Evolutionary conservation across 2,329 filamentous ascomycete species (phyloP).

Genomic region (Diaporthe citriasiana): DNA sequence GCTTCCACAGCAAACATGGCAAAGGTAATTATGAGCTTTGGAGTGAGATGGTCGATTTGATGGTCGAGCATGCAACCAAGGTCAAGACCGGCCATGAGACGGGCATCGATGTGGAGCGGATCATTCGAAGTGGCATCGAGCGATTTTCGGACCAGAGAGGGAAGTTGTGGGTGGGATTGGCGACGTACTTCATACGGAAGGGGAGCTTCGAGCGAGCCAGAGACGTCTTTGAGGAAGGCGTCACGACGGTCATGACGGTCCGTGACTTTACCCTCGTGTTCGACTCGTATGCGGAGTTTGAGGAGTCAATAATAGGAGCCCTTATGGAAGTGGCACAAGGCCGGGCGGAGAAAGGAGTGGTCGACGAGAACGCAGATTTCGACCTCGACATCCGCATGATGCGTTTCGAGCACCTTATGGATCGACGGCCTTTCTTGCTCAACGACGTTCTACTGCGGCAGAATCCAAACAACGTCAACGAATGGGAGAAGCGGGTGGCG

Average conservation of each 20-base stretch:
- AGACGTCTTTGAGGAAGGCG: constrained; percentile 95
- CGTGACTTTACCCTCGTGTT: constrained; percentile 97
- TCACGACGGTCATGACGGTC: constrained; percentile 98
- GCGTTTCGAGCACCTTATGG: constrained; percentile 98
- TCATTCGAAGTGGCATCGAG: constrained; percentile 91
- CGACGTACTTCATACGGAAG: constrained; percentile 95
- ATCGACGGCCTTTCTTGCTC: constrained; percentile 92
- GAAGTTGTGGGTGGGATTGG: constrained; percentile 93
- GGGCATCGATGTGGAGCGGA: constrained; percentile 90
- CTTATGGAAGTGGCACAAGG: constrained; percentile 89
- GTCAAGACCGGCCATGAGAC: constrained; percentile 85
- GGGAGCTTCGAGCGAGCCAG: constrained; percentile 93
- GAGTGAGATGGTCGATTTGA: constrained; percentile 96
- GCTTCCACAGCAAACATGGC: constrained; percentile 91
- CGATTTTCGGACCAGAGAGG: constrained; percentile 94
- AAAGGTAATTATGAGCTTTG: constrained; percentile 97
- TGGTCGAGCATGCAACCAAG: constrained; percentile 91
- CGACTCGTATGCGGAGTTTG: constrained; percentile 95
- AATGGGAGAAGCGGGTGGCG: constrained; percentile 97
- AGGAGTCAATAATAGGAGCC: constrained; percentile 92
- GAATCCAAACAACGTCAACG: constrained; percentile 94
- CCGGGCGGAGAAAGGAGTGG: constrained; percentile 82
- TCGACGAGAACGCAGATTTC: constrained; percentile 89
- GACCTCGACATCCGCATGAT: constrained; percentile 98
- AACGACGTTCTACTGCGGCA: constrained; percentile 96